These are phyloP conservation scores for Monosporascus sp. DNA, from an alignment of 2,329 filamentous ascomycete species.

Conservation along the genomic window DNA sequence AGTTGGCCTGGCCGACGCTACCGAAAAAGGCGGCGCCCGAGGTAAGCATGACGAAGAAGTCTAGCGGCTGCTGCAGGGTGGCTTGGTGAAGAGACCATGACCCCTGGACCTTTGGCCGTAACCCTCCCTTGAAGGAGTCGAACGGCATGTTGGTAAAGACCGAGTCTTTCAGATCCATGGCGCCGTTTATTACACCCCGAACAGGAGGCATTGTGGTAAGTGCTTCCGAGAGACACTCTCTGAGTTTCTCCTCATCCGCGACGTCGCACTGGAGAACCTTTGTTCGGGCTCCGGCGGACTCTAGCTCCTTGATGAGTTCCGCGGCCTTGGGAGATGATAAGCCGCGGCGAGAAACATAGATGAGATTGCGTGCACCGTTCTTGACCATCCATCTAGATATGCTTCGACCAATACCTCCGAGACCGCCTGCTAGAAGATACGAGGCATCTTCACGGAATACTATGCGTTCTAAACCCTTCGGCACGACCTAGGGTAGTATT, in stretches of 20 bases:
- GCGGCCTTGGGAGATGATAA: not conserved
- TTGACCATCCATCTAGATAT: not conserved
- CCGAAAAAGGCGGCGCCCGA: constrained; percentile 17
- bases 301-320: not conserved
- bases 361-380: constrained; percentile 2
- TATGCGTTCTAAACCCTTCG: not conserved
- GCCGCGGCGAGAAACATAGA: constrained; percentile 1
- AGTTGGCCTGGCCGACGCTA: constrained; percentile 21
- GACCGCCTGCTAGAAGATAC: not conserved
- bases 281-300: not conserved
- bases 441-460: not conserved
- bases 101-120: constrained; percentile 7
- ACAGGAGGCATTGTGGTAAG: constrained; percentile 3
- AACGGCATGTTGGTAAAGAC: constrained; percentile 4
- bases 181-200: constrained; percentile 7
- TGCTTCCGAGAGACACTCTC: not conserved
- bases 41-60: constrained; percentile 26
- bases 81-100: constrained; percentile 16
- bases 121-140: not conserved
- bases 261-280: constrained; percentile 1
- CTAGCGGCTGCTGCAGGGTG: constrained; percentile 12
- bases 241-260: not conserved
- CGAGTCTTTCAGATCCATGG: constrained; percentile 5
- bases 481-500: not conserved
- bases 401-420: not conserved